phyloP scores from a whole-genome alignment of 208 protist species.

The Angomonas ambiguus region DNA sequence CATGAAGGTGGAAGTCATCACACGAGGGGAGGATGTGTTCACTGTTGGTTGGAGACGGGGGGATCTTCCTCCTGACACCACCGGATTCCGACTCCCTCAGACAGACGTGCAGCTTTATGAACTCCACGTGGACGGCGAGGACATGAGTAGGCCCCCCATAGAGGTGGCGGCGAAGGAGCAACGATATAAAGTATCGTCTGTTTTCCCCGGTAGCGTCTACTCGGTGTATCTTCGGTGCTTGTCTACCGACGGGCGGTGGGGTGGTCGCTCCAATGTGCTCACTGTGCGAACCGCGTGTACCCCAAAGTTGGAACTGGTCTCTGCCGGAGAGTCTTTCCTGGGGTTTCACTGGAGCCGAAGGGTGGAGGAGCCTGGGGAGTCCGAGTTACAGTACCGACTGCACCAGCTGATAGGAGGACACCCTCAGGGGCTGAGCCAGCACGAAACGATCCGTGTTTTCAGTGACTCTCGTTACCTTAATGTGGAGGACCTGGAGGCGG shows the following conservation, averaged over 20 bases:
- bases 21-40: slow-evolving; percentile 80
- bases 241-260: slow-evolving; percentile 65
- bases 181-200: slow-evolving; percentile 43
- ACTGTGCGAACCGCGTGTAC: slow-evolving; percentile 52
- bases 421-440: neutral
- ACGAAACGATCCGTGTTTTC: slow-evolving; percentile 13
- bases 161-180: slow-evolving; percentile 20
- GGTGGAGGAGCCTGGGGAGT: slow-evolving; percentile 39
- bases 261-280: slow-evolving; percentile 53
- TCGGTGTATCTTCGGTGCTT: slow-evolving; percentile 65
- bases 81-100: slow-evolving; percentile 44
- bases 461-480: slow-evolving; percentile 39
- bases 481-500: slow-evolving; percentile 57
- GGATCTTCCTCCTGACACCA: slow-evolving; percentile 15
- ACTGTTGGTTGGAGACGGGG: slow-evolving; percentile 56
- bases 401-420: slow-evolving; percentile 18
- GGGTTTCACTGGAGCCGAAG: slow-evolving; percentile 67
- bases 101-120: slow-evolving; percentile 44
- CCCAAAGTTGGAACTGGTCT: slow-evolving; percentile 42
- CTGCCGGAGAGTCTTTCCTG: slow-evolving; percentile 76
- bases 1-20: slow-evolving; percentile 42
- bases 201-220: slow-evolving; percentile 71
- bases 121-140: slow-evolving; percentile 41
- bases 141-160: slow-evolving; percentile 13
- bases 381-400: slow-evolving; percentile 70